Percentiles rank a stretch among this genome's conserved stretches.
These are phyloP conservation scores for Komagataella pastoris DNA, from an alignment of 805 yeast genomes.

Conservation along the genomic window DNA sequence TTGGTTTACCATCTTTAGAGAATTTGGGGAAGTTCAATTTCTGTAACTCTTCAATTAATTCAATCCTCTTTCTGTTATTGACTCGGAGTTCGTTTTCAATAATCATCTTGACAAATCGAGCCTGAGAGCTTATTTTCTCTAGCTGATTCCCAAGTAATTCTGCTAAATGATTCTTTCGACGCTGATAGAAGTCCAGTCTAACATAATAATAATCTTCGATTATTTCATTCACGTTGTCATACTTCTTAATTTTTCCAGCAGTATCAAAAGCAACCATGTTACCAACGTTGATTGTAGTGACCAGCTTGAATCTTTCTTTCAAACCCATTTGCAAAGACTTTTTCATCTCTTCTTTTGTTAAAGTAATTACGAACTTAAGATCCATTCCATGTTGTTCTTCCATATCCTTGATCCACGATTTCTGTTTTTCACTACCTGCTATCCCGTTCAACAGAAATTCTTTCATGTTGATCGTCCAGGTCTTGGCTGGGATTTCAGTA, in stretches of 20 bases:
- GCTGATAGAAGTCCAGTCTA: constrained; percentile 81
- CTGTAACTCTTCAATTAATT: constrained; percentile 50
- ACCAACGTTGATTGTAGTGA: constrained; percentile 50
- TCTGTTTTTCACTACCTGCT: constrained; percentile 58
- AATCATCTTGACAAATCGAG: constrained; percentile 82
- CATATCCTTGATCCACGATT: constrained; percentile 87
- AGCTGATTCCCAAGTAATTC: constrained; percentile 60
- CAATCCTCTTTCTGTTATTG: constrained; percentile 60
- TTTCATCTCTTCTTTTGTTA: constrained; percentile 72
- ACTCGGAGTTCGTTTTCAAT: constrained; percentile 62
- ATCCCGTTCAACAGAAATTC: constrained; percentile 68
- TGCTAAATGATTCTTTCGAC: constrained; percentile 72
- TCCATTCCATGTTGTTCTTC: constrained; percentile 85
- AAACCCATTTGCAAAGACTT: constrained; percentile 66
- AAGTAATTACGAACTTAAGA: constrained; percentile 64
- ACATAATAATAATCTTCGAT: constrained; percentile 75
- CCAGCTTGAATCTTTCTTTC: constrained; percentile 71
- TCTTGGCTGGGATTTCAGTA: constrained; percentile 82
- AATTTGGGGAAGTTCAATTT: constrained; percentile 62
- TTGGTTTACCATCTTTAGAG: constrained; percentile 55
- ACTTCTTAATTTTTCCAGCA: constrained; percentile 73
- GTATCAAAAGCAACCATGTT: constrained; percentile 97
- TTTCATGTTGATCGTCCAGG: constrained; percentile 88
- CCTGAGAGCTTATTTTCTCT: constrained; percentile 67
- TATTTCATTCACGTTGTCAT: constrained; percentile 64